These are phyloP conservation scores for Fusarium praegraminearum DNA, from an alignment of 2,329 filamentous ascomycete genomes.

Conservation along the genomic window DNA sequence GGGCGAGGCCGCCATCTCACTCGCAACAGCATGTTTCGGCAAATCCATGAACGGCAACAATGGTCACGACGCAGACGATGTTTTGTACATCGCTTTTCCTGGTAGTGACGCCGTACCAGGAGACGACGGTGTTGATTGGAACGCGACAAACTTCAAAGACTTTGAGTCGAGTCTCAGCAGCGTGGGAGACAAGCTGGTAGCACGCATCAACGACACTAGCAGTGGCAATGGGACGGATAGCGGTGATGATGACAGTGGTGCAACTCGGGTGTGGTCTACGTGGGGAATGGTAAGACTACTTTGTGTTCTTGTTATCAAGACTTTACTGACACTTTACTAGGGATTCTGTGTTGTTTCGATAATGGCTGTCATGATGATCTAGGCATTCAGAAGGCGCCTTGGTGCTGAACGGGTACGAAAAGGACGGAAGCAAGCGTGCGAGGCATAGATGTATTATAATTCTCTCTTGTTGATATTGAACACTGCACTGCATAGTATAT, in stretches of 20 bases:
- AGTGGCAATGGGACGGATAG: not conserved
- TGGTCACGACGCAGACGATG: constrained; percentile 68
- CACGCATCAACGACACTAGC: constrained; percentile 44
- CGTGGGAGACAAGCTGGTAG: constrained; percentile 65
- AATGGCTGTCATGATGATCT: constrained; percentile 45
- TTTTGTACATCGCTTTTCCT: constrained; percentile 72
- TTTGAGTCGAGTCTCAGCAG: constrained; percentile 66
- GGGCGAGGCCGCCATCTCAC: constrained; percentile 68
- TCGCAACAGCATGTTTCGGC: constrained; percentile 70
- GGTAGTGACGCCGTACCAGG: constrained; percentile 69
- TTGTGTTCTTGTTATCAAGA: not conserved
- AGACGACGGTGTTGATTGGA: constrained; percentile 65
- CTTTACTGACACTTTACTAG: constrained; percentile 32
- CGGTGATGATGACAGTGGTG: constrained; percentile 6
- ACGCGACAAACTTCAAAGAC: constrained; percentile 58
- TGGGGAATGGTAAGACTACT: constrained; percentile 11
- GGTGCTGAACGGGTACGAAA: not conserved
- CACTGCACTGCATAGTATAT: constrained; percentile 5
- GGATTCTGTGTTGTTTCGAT: constrained; percentile 38
- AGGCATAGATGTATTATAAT: not conserved
- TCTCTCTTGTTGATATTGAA: not conserved
- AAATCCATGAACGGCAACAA: constrained; percentile 64
- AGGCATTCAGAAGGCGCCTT: constrained; percentile 27
- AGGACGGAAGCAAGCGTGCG: not conserved
- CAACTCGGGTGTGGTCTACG: constrained; percentile 14